Evolutionary conservation across 1,139 yeast species (phyloP).

Genomic region (Suhomyces wounanorum): DNA sequence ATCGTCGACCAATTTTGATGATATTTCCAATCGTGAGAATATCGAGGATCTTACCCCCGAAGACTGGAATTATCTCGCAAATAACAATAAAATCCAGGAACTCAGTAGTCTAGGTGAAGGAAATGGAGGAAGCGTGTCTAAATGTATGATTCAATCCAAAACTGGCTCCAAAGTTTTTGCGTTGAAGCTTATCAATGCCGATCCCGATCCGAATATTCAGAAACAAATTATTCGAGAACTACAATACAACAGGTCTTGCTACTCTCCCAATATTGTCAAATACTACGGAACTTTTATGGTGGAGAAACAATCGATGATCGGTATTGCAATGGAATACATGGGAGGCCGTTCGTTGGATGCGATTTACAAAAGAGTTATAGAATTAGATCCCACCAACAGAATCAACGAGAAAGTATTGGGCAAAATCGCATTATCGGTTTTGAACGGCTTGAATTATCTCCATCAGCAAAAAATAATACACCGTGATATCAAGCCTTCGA

Average conservation of each 20-base stretch:
- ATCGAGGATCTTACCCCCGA: conserved; percentile 67
- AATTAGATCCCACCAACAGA: conserved; percentile 71
- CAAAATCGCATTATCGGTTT: conserved; percentile 80
- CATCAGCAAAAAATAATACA: conserved; percentile 89
- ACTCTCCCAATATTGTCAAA: conserved; percentile 81
- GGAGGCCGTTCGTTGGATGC: conserved; percentile 91
- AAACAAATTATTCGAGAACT: conserved; percentile 84
- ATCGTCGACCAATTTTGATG: neutral
- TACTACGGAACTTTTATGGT: conserved; percentile 91
- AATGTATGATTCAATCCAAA: conserved; percentile 52
- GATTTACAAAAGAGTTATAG: conserved; percentile 66
- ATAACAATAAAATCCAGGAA: conserved; percentile 58
- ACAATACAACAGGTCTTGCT: conserved; percentile 81
- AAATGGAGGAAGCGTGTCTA: conserved; percentile 85
- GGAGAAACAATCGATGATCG: conserved; percentile 73
- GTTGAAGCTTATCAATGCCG: conserved; percentile 72
- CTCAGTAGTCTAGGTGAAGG: conserved; percentile 86
- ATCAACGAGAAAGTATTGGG: conserved; percentile 93
- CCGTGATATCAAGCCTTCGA: conserved; percentile 92
- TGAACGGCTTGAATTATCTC: conserved; percentile 80
- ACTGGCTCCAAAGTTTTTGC: conserved; percentile 70
- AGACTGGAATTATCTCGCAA: conserved; percentile 73
- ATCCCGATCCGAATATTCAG: conserved; percentile 82
- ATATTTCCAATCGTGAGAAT: conserved; percentile 4
- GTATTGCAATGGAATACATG: conserved; percentile 95